Percentiles rank a stretch among this genome's conserved stretches.
Conservation (phyloP, 495 filamentous ascomycete species). For the Hypoxylon trugodes region DNA sequence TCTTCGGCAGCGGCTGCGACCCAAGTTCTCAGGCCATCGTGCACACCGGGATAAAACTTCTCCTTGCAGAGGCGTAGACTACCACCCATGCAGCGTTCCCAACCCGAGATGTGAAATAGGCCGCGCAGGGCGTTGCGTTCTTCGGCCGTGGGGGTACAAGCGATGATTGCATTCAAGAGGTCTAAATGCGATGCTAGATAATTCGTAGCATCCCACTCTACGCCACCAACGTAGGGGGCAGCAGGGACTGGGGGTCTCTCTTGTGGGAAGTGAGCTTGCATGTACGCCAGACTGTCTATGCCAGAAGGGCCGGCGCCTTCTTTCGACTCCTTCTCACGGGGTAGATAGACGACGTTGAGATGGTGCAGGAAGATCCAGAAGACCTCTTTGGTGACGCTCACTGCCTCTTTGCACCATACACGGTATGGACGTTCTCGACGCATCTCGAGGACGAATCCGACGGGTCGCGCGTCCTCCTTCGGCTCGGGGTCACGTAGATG, state of each 20-base stretch:
- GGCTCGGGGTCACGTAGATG: conserved; percentile 86
- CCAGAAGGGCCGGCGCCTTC: conserved; percentile 34
- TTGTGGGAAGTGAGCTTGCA: conserved; percentile 80
- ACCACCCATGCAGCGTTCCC: conserved; percentile 87
- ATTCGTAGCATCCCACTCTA: conserved; percentile 98
- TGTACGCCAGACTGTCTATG: conserved; percentile 59
- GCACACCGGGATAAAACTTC: conserved; percentile 92
- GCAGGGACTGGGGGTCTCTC: conserved; percentile 90
- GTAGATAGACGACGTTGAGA: conserved; percentile 81
- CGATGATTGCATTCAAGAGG: conserved; percentile 88
- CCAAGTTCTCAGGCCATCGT: conserved; percentile 89
- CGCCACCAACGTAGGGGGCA: conserved; percentile 95
- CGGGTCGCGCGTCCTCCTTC: conserved; percentile 74
- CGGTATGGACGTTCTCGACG: conserved; percentile 86
- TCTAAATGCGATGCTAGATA: conserved; percentile 93
- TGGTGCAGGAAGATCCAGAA: conserved; percentile 99
- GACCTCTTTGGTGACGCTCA: conserved; percentile 94
- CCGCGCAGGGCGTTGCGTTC: conserved; percentile 82
- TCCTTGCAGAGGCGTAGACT: conserved; percentile 93
- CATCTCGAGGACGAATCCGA: conserved; percentile 89
- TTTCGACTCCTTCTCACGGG: conserved; percentile 45
- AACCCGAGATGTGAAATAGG: conserved; percentile 83
- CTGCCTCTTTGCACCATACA: conserved; percentile 92
- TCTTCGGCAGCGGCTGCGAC: conserved; percentile 86
- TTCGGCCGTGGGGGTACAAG: conserved; percentile 74